Evolutionary conservation across 345 rosid genomes (phyloP).

Genomic region (Cochlearia excelsa): DNA sequence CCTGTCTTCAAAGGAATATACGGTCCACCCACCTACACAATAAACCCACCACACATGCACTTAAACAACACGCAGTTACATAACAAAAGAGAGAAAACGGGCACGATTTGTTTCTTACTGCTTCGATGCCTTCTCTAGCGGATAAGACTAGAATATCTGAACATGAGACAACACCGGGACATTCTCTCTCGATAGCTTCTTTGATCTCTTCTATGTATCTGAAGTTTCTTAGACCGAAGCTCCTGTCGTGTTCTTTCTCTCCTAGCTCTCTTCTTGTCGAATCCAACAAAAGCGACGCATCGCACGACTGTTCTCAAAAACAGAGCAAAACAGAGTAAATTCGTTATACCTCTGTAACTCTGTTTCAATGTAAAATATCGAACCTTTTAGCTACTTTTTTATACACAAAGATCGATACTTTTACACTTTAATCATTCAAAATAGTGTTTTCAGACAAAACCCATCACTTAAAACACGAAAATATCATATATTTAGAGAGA

Average conservation of each 20-base stretch:
- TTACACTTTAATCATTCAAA: too few species aligned
- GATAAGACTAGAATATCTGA: constrained; percentile 84
- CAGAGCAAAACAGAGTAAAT: neutral
- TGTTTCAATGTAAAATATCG: too few species aligned
- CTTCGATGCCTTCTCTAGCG: constrained; percentile 78
- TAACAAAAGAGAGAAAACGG: neutral
- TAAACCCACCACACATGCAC: too few species aligned
- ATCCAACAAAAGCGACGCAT: constrained; percentile 93
- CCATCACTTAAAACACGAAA: too few species aligned
- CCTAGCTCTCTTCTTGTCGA: constrained; percentile 89
- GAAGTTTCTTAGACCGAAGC: constrained; percentile 92
- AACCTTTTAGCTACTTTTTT: too few species aligned
- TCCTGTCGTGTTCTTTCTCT: constrained; percentile 94
- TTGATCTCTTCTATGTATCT: constrained; percentile 88
- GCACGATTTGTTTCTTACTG: constrained; percentile 41
- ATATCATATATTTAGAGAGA: neutral
- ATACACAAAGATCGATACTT: too few species aligned
- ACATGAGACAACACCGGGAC: constrained; percentile 91
- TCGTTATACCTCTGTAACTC: neutral
- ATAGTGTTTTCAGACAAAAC: too few species aligned
- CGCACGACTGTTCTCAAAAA: constrained; percentile 61
- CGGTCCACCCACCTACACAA: constrained; percentile 82
- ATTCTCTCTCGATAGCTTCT: constrained; percentile 93
- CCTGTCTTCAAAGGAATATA: constrained; percentile 84
- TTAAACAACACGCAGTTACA: constrained; percentile 15